Evolutionary conservation across 768 basidiomycete species (phyloP), one percentile per base, ranked within the genome.

Genomic region (Rhizopogon vesiculosus): DNA sequence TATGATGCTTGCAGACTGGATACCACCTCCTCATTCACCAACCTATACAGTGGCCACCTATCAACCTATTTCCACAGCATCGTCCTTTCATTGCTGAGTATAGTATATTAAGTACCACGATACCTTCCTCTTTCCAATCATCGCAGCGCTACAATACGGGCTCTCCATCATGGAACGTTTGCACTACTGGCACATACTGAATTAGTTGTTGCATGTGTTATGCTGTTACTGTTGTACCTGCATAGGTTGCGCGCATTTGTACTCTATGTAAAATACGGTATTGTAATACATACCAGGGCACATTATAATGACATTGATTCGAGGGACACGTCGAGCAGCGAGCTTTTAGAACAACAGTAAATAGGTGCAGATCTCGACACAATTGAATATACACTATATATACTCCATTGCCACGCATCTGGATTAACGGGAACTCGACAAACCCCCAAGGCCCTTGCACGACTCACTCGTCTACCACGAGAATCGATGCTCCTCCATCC

Each of bases 401-500:
- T 33, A 33, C 31, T 7, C 31, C 31, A 19, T 7, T 13, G 29
- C 29, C 1, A 9, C 35, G 1, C 35, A 49, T 35, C 31, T 38
- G 48, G 8, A 35, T 35, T 2, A 38, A 19, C 9, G 35, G 19
- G 13, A 48, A 38, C 35, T 4, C 18, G 2, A 22, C 7, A 22
- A 49, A 1, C 33, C 19, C 5, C 19, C 48, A 19, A 5, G 13
- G 31, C 31, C 15, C 31, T 46, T 13, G 31, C 31, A 19, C 18
- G 7, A 25, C 31, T 56, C 50, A 65, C 35, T 62, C 51, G 15
- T 62, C 65, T 48, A 68, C 58, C 2, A 67, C 73, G 38, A 85
- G 75, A 31, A 85, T 64, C 0, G 86, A 87, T 0, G 80, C 80
- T 16, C 86, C 86, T 15, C 87, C 86, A 61, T 88, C 86, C 9